phyloP scores from a whole-genome alignment of 1,284 basidiomycete genomes.

The Pholiota adiposa region DNA sequence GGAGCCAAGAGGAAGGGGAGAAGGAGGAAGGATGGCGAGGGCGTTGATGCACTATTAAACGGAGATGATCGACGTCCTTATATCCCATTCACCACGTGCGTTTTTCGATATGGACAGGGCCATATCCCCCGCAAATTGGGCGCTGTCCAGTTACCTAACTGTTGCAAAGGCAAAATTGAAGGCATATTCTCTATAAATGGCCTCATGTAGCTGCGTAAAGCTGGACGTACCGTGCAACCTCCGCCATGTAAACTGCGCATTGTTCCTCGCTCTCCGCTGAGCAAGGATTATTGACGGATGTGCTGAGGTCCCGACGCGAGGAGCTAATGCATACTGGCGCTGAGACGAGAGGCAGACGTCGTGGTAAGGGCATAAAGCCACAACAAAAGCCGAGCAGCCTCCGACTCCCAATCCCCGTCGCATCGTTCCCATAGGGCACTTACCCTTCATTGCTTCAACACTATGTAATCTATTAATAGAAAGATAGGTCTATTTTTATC shows the following conservation, averaged over 20 bases:
- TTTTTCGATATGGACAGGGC: neutral
- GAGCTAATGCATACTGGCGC: neutral
- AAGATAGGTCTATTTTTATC: too few relatives aligned
- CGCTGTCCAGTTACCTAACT: neutral
- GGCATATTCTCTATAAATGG: neutral
- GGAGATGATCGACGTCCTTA: neutral
- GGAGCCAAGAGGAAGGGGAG: neutral
- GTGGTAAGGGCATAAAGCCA: too few relatives aligned
- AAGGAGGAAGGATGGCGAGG: neutral
- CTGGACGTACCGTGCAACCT: neutral
- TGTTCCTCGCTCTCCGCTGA: neutral
- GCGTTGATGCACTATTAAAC: neutral
- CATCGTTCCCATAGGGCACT: too few relatives aligned
- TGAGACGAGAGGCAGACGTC: neutral
- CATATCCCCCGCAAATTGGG: neutral
- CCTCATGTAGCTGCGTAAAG: neutral
- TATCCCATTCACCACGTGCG: neutral
- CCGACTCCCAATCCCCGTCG: neutral
- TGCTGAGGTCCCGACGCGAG: neutral
- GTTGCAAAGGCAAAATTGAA: neutral
- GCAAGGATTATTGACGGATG: neutral
- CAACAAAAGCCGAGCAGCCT: neutral
- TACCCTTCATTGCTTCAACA: neutral
- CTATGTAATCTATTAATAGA: neutral
- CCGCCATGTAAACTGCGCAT: neutral